A percentile compares a stretch with the other conserved stretches of the same genome.
Evolutionary conservation across 345 rosid species (phyloP).

Genomic region (Ceriops zippeliana): DNA sequence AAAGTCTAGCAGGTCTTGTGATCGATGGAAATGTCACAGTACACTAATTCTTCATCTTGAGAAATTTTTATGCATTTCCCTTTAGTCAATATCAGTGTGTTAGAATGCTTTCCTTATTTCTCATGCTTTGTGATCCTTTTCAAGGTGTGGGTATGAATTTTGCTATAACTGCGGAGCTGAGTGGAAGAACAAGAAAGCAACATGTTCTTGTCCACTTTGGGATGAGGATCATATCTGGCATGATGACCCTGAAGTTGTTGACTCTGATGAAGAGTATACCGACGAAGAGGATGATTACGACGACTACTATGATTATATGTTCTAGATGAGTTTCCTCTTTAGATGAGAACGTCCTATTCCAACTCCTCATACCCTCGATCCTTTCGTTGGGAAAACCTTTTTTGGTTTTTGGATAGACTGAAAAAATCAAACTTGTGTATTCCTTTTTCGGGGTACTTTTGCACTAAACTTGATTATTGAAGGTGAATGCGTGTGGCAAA

Average conservation of each 20-base stretch:
- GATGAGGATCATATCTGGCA: constrained; percentile 29
- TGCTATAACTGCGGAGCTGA: constrained; percentile 67
- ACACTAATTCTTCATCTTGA: no score
- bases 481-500: no score
- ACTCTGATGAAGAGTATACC: constrained; percentile 5
- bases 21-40: background rate
- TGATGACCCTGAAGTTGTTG: background rate
- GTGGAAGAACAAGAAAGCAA: constrained; percentile 51
- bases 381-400: background rate
- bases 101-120: background rate
- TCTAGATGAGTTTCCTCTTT: background rate
- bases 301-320: background rate
- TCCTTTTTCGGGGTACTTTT: no score
- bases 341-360: background rate
- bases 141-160: constrained; percentile 59
- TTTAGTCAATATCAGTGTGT: no score
- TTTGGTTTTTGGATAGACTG: background rate
- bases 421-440: no score
- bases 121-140: constrained; percentile 6
- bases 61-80: no score
- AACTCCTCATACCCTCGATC: background rate
- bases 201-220: constrained; percentile 65
- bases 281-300: background rate
- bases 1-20: background rate
- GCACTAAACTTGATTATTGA: no score